Percentiles rank a stretch among this genome's conserved stretches.
Evolutionary conservation across 495 filamentous ascomycete genomes (phyloP).

Genomic region (Antarctomyces pellizariae): DNA sequence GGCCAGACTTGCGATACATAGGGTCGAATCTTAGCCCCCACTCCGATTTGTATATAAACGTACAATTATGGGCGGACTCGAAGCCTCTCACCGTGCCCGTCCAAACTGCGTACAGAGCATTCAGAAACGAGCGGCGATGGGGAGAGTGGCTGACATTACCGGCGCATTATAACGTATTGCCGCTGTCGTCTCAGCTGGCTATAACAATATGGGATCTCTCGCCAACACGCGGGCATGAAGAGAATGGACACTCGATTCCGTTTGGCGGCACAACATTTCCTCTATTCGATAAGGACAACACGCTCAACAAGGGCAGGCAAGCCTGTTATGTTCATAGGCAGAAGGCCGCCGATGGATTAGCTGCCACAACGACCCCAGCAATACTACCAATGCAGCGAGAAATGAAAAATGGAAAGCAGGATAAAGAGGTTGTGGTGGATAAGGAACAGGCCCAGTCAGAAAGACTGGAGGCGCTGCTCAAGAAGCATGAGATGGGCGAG

Average conservation of each 20-base stretch:
- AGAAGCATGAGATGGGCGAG: constrained; percentile 96
- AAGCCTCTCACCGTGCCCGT: constrained; percentile 81
- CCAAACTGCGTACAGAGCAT: constrained; percentile 78
- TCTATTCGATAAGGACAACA: constrained; percentile 75
- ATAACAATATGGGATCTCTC: constrained; percentile 93
- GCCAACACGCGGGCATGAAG: constrained; percentile 38
- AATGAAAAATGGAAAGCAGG: constrained; percentile 4
- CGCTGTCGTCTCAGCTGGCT: constrained; percentile 58
- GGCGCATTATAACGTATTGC: constrained; percentile 55
- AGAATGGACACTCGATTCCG: constrained; percentile 53
- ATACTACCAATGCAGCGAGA: constrained; percentile 19
- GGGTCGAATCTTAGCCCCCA: constrained; percentile 47
- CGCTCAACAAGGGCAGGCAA: constrained; percentile 73
- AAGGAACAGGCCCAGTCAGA: constrained; percentile 56
- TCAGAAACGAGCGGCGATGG: constrained; percentile 64
- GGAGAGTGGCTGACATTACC: constrained; percentile 90
- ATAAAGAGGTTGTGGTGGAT: constrained; percentile 15
- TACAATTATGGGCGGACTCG: constrained; percentile 85
- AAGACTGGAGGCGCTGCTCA: constrained; percentile 65
- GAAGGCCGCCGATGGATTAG: constrained; percentile 67
- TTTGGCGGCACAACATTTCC: constrained; percentile 86
- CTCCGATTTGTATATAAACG: constrained; percentile 82
- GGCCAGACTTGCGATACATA: constrained; percentile 59
- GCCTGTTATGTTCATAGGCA: constrained; percentile 71
- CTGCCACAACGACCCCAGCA: constrained; percentile 56